Base-by-base conservation (phyloP, 768 basidiomycete species). In the Hirschioporus abietinus region DNA sequence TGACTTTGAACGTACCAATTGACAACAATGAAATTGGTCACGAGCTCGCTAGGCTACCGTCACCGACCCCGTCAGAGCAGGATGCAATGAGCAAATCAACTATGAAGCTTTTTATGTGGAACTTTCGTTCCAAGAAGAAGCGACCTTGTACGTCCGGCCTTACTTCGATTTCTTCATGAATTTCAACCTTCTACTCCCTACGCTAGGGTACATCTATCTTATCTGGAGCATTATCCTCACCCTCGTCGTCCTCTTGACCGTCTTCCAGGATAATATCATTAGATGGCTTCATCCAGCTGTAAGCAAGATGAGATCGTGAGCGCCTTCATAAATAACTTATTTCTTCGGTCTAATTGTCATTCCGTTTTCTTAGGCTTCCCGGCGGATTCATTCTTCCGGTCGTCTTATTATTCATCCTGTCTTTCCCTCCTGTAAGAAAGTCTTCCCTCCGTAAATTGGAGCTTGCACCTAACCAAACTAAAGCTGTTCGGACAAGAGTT, bases 301-400 rank as follows among this genome's bases (percentile, higher is more conserved):
- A 1, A 70, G 77, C 20, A 79, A 77, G 76, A 75, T 82, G 70
- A 76, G 67, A 24, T 35, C 25, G 67, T 70, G 20, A 34, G 68
- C 52, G 35, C 24, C n/a, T 24, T 9, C n/a, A 1, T 30, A 20
- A 8, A 17, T 42, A 24, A n/a, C 17, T 1, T 35, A 64, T 64
- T n/a, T 34, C 35, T 18, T 15, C 60, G 9, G 30, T 25, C 30
- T 12, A 61, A 25, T 12, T 25, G 25, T 4, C 12, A 15, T 1
- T 52, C 30, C 27, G n/a, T 5, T n/a, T 36, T 10, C 24, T n/a
- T 26, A 23, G 20, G n/a, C 62, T 34, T 30, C 30, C 30, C 18
- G 77, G 68, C 12, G 82, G 79, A n/a, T 81, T 77, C 76, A 69
- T 77, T 4, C 82, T 83, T 34, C 82, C 82, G 18, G 81, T 83